A percentile compares a stretch with the other conserved stretches of the same genome.
phyloP scores from a whole-genome alignment of 2,329 filamentous ascomycete species.

The Periglandula ipomoeae region DNA sequence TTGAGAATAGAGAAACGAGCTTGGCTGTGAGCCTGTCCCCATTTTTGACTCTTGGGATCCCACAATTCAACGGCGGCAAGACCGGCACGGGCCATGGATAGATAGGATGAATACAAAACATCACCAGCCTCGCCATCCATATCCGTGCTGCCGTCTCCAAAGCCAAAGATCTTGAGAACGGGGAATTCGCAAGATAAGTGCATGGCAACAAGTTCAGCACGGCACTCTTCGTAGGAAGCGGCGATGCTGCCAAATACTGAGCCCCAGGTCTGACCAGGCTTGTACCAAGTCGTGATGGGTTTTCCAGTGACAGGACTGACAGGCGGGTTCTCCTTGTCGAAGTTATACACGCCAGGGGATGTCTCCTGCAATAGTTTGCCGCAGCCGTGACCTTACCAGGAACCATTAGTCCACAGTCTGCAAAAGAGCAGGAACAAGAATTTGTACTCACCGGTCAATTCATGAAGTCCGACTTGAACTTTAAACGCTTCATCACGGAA shows the following conservation, averaged over 20 bases:
- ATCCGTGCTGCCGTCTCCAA: slow-evolving; percentile 66
- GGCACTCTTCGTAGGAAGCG: slow-evolving; percentile 87
- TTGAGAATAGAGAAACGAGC: slow-evolving; percentile 81
- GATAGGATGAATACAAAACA: slow-evolving; percentile 78
- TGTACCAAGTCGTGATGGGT: slow-evolving; percentile 77
- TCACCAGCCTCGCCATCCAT: slow-evolving; percentile 73
- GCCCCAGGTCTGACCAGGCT: slow-evolving; percentile 90
- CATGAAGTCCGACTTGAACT: slow-evolving; percentile 91
- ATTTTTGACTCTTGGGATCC: slow-evolving; percentile 84
- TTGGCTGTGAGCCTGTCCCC: slow-evolving; percentile 89
- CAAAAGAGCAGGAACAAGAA: not conserved
- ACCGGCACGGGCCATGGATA: slow-evolving; percentile 91
- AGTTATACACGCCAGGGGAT: slow-evolving; percentile 73
- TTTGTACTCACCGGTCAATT: slow-evolving; percentile 48
- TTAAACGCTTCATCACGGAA: slow-evolving; percentile 86
- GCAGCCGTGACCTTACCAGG: slow-evolving; percentile 63
- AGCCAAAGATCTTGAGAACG: slow-evolving; percentile 85
- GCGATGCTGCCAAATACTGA: slow-evolving; percentile 84
- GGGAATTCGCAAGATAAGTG: slow-evolving; percentile 79
- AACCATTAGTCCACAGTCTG: slow-evolving; percentile 9
- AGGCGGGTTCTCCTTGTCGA: slow-evolving; percentile 73
- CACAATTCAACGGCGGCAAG: slow-evolving; percentile 84
- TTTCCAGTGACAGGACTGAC: slow-evolving; percentile 70
- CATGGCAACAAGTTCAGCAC: slow-evolving; percentile 92
- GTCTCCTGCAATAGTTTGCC: slow-evolving; percentile 92